Base-by-base conservation (phyloP, 805 yeast species). In the Candida incommunis region DNA sequence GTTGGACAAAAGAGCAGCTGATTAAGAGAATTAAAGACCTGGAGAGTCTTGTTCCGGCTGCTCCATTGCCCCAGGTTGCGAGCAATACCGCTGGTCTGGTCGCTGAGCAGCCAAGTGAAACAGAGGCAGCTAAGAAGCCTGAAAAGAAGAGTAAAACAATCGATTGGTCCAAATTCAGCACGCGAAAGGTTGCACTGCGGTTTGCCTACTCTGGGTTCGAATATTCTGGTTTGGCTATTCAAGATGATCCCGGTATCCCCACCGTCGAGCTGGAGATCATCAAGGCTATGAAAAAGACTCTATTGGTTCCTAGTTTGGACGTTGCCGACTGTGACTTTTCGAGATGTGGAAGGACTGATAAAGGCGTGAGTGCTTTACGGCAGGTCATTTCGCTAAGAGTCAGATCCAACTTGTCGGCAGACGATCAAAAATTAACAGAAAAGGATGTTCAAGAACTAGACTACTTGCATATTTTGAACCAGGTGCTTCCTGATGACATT, bases 341-440 rank as follows among this genome's bases (percentile, higher is more conserved):
- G 52, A 68, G 96, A 50, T 92, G 97, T 64, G 97, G 97, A 0
- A 70, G 97, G 55, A 90, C 97, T 0, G 97, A 90, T 56, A 77
- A 76, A 52, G 97, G 96, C n/a, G 97, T 90, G 13, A 84, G 95
- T 65, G 98, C 98, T 0, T 75, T 92, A 80, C 83, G 85, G 51
- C 98, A 92, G 62, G 97, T 92, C 2, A 80, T 92, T 3, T 80
- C 95, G 0, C 64, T 92, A 31, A 63, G 68, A 15, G 79, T 90
- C 23, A 70, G 98, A 51, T 85, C 96, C 0, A 67, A 68, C 21
- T 62, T 92, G 35, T 57, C 75, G 0, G 53, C 55, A 1, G 88
- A 80, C 41, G 83, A 85, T 43, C 87, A 86, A 50, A 18, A 41
- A 9, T 70, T 75, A 46, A 68, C 76, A 0, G 61, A 45, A 0